Base-by-base conservation (phyloP, 805 yeast genomes). In the Candida andamanensis region DNA sequence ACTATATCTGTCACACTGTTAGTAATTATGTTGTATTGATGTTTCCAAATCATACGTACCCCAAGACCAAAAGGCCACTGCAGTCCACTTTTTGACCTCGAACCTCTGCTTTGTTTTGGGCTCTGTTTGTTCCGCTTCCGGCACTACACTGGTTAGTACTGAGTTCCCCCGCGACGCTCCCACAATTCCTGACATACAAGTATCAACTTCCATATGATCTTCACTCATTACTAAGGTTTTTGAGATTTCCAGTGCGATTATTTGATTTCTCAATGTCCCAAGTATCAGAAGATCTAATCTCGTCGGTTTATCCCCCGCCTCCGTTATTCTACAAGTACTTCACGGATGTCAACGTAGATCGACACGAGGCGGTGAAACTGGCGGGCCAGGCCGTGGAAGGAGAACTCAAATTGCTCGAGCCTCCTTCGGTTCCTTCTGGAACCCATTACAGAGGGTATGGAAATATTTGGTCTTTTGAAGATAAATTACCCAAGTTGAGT, bases 1-100 rank as follows among this genome's bases (percentile, higher is more conserved):
- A 79, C 90, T 39, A 86, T 83, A 60, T 86, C 75, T 65, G 39
- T n/a, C 20, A 34, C 15, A 15, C 17, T 22, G 46, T 46, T 46
- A 52, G 52, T 46, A 46, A 3, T 24, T 10, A 22, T 12, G 19
- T 17, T 16, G 15, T 17, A 20, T 28, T 9, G 7, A 21, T 12
- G 18, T 17, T 26, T 17, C 19, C 19, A n/a, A 11, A 26, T 27
- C 7, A 49, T 37, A 67, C 64, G 52, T 67, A 63, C 73, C 95
- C 98, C 98, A 92, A 1, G 97, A 86, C 99, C 99, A 92, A 55
- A 92, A 86, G n/a, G 97, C 97, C 29, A 92, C 98, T 0, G 97
- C 97, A 10, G 95, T 87, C 97, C 98, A 90, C 67, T 89, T 92
- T 54, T 86, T 85, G 24, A 92, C 89, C 55, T 90, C 97, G 49